Conservation (phyloP, 2,329 filamentous ascomycete genomes). For the Xylaria sp. region DNA sequence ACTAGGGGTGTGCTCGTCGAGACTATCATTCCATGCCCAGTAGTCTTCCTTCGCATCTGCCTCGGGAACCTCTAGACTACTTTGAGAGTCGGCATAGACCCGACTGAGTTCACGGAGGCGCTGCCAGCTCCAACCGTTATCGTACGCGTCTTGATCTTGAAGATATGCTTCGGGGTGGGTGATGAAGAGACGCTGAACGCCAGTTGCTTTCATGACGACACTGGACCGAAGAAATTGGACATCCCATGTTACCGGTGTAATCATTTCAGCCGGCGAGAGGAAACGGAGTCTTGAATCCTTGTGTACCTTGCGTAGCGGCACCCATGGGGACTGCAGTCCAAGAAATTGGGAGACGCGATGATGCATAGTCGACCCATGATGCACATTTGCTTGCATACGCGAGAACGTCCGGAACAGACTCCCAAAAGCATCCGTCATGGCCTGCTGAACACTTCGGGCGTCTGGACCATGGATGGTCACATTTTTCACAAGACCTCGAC, state of each 20-base stretch:
- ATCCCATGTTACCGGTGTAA: slow-evolving; percentile 72
- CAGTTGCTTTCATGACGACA: slow-evolving; percentile 72
- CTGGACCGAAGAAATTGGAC: slow-evolving; percentile 69
- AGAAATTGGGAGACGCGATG: slow-evolving; percentile 50
- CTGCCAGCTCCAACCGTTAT: slow-evolving; percentile 71
- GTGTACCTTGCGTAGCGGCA: slow-evolving; percentile 76
- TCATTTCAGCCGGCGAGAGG: slow-evolving; percentile 70
- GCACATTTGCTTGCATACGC: slow-evolving; percentile 37
- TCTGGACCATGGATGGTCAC: slow-evolving; percentile 65
- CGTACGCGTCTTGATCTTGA: slow-evolving; percentile 60
- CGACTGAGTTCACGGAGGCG: slow-evolving; percentile 65
- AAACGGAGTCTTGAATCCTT: slow-evolving; percentile 75
- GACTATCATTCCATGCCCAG: slow-evolving; percentile 67
- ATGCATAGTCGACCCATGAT: slow-evolving; percentile 38
- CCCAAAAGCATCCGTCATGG: slow-evolving; percentile 65
- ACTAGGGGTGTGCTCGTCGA: slow-evolving; percentile 59
- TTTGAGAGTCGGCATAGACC: slow-evolving; percentile 52
- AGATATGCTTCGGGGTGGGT: slow-evolving; percentile 76
- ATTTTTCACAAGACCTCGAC: slow-evolving; percentile 70
- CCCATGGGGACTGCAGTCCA: slow-evolving; percentile 68
- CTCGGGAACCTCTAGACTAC: slow-evolving; percentile 55
- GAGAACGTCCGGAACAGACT: slow-evolving; percentile 53
- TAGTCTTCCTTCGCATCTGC: slow-evolving; percentile 65
- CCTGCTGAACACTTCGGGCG: slow-evolving; percentile 67
- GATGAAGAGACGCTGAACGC: slow-evolving; percentile 69